Conservation (phyloP, 768 basidiomycete genomes). For the Psilocybe cubensis region DNA sequence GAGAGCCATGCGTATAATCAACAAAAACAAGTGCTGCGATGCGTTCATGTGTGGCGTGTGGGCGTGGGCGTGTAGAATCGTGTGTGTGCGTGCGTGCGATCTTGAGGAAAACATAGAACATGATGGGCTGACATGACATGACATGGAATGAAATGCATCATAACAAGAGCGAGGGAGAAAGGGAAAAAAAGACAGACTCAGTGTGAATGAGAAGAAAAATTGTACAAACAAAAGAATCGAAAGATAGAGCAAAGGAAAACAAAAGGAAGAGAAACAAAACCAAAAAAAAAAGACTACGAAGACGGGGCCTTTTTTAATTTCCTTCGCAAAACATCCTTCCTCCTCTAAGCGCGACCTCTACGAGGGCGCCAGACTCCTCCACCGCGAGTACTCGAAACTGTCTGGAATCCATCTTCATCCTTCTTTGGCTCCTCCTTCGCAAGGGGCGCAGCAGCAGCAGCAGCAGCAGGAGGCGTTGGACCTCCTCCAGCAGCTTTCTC, state of each 20-base stretch:
- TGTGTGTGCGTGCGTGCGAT: no score
- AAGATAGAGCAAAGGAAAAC: neutral
- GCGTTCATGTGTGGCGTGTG: no score
- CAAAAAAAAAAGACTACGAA: neutral
- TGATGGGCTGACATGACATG: neutral
- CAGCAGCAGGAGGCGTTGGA: constrained; percentile 3
- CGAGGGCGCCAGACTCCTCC: constrained; percentile 23
- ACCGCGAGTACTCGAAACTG: constrained; percentile 36
- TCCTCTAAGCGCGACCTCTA: constrained; percentile 22
- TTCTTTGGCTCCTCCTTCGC: constrained; percentile 44
- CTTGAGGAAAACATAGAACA: no score
- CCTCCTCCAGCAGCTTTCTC: constrained; percentile 37
- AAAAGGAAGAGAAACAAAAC: neutral
- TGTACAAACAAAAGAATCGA: no score
- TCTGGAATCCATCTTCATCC: constrained; percentile 77
- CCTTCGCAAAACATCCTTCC: neutral
- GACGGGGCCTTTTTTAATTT: neutral
- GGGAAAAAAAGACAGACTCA: neutral
- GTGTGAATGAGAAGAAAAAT: no score
- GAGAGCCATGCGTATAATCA: neutral
- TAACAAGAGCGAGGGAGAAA: no score
- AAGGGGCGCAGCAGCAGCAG: constrained; percentile 12
- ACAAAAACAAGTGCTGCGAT: neutral
- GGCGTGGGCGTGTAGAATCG: neutral
- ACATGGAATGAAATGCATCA: neutral